phyloP scores from a whole-genome alignment of 2,329 filamentous ascomycete species.

The Cytospora piceae region DNA sequence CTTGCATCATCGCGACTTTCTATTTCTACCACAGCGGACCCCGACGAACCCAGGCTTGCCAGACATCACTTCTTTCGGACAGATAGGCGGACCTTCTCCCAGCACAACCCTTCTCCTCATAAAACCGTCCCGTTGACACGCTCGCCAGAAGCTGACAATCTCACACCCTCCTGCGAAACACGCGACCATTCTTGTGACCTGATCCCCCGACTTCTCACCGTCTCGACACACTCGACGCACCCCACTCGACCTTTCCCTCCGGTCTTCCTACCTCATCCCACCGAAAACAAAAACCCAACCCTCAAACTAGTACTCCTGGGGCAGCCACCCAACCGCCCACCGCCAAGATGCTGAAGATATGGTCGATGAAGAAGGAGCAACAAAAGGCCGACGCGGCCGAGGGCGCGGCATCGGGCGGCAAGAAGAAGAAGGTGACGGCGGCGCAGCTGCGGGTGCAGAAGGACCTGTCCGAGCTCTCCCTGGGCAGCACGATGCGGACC shows the following conservation, averaged over 20 bases:
- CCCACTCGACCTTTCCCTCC: not conserved
- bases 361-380: conserved; percentile 99
- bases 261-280: not conserved
- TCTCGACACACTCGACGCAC: conserved; percentile 6
- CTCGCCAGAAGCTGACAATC: not conserved
- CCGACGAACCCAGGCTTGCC: not conserved
- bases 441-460: conserved; percentile 95
- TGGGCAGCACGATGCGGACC: conserved; percentile 79
- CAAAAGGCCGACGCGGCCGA: conserved; percentile 89
- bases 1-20: not conserved
- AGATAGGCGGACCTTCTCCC: not conserved
- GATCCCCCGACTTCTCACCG: not conserved
- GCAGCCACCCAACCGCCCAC: conserved; percentile 22
- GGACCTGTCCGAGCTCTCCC: conserved; percentile 80
- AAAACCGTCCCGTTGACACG: not conserved
- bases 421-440: conserved; percentile 98
- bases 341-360: conserved; percentile 94
- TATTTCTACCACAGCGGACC: not conserved
- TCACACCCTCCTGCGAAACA: not conserved
- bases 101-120: not conserved
- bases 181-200: not conserved
- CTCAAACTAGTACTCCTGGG: conserved; percentile 6
- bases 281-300: not conserved
- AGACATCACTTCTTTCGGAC: not conserved
- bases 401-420: conserved; percentile 65